Conservation (phyloP, 306 rosid genomes). For the Hippophae rhamnoides region DNA sequence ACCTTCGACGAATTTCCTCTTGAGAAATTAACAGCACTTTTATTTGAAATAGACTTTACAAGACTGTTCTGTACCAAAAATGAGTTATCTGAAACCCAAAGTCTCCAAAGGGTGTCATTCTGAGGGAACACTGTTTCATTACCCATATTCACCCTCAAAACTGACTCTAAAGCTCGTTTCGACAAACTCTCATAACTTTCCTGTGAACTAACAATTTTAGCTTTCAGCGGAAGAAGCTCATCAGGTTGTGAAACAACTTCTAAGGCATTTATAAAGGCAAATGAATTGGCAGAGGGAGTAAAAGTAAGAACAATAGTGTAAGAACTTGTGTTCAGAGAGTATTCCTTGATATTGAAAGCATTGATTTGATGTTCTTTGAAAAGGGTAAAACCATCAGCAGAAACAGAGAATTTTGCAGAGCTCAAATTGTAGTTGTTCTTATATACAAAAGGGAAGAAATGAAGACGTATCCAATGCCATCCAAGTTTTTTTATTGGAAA, state of each 20-base stretch:
- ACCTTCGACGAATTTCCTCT: background rate
- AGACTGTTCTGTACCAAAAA: constrained; percentile 19
- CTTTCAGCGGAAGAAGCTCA: constrained; percentile 33
- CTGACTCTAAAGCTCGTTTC: constrained; percentile 43
- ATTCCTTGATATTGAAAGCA: constrained; percentile 32
- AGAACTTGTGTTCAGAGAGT: constrained; percentile 36
- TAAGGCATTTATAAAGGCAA: constrained; percentile 60
- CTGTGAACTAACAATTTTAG: constrained; percentile 17
- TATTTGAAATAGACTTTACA: constrained; percentile 27
- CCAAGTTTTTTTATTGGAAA: constrained; percentile 42
- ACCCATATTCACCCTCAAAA: constrained; percentile 62
- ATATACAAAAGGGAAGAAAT: constrained; percentile 42
- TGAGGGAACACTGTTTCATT: constrained; percentile 28
- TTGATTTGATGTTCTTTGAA: constrained; percentile 30
- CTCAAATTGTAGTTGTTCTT: constrained; percentile 30
- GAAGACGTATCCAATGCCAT: constrained; percentile 55
- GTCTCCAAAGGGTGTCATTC: constrained; percentile 41
- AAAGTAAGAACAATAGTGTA: constrained; percentile 36
- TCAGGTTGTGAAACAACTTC: constrained; percentile 51
- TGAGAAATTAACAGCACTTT: constrained; percentile 26
- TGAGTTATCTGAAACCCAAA: constrained; percentile 44
- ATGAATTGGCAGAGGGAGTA: constrained; percentile 39
- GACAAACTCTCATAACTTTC: constrained; percentile 17
- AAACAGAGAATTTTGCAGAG: constrained; percentile 50
- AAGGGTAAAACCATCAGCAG: constrained; percentile 46